These are phyloP conservation scores for Bretziella fagacearum DNA, from an alignment of 2,329 filamentous ascomycete species.

Conservation along the genomic window DNA sequence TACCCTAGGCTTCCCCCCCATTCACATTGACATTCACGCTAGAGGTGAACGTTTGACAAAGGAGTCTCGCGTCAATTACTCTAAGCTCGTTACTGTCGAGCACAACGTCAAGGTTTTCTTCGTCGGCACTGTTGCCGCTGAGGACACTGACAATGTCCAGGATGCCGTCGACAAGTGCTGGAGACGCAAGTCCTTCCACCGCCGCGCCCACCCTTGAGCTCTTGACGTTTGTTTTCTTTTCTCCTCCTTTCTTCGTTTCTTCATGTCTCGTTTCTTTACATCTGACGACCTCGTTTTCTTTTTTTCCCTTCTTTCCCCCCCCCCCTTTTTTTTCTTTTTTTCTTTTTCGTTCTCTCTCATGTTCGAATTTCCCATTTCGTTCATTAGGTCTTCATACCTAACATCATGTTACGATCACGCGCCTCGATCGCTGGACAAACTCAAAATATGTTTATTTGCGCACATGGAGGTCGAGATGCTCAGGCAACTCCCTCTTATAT, in stretches of 20 bases:
- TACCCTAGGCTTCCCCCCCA: slow-evolving; percentile 29
- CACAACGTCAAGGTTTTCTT: slow-evolving; percentile 42
- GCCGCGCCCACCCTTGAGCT: slow-evolving; percentile 10
- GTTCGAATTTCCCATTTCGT: background rate
- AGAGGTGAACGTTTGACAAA: slow-evolving; percentile 29
- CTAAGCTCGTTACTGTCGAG: slow-evolving; percentile 37
- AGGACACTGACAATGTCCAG: slow-evolving; percentile 27
- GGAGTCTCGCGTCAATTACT: slow-evolving; percentile 41
- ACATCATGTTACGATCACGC: too few species aligned
- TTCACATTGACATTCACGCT: slow-evolving; percentile 28
- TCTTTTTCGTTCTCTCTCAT: background rate
- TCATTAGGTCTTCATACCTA: background rate
- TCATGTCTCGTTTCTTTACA: background rate
- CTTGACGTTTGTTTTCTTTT: background rate
- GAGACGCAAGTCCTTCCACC: slow-evolving; percentile 27
- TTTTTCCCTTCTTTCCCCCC: background rate
- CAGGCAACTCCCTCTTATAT: background rate
- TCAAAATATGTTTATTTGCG: slow-evolving; percentile 1
- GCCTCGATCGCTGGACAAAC: background rate
- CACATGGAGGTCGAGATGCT: background rate
- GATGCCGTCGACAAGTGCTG: slow-evolving; percentile 34
- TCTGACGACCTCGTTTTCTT: background rate
- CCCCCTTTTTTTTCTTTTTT: too few species aligned
- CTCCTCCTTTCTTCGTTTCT: background rate
- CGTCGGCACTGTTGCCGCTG: slow-evolving; percentile 29